Base-by-base conservation (phyloP, 768 basidiomycete species). In the Mycena sanguinolenta region DNA sequence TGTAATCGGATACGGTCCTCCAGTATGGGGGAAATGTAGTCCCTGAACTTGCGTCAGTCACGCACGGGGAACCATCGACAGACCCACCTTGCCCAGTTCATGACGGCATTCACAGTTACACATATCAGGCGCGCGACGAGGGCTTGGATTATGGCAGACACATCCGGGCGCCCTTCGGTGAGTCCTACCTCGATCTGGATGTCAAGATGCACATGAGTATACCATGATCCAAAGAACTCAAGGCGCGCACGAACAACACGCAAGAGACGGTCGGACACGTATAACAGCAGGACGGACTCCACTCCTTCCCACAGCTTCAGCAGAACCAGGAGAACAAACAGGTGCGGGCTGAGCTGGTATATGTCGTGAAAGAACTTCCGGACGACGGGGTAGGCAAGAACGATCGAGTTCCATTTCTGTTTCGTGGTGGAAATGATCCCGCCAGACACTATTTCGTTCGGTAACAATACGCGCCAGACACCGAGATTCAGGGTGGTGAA, bases 391-490 rank as follows among this genome's bases (percentile, higher is more conserved):
- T 66, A 65, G 4, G 70, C 67, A 2, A 58, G 27, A 16, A 27
- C 46, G 1, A 63, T 34, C 27, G 32, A 27, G 30, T 52, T 66
- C 70, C 70, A 69, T 28, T 59, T 63, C 12, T 62, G 49, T 23
- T 66, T 52, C 7, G 68, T 19, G 10, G 54, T 23, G 1, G 23
- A 30, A 13, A 59, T n/a, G 36, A 58, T 4, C 2, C 60, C 60
- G 0, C n/a, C 61, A 23, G 63, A 30, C 8, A 34, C 54, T 0
- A 23, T 14, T 14, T 69, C 67, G 3, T 60, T 57, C 1, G 67
- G 66, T 4, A 73, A 23, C 23, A 73, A 52, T 23, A 73, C 64
- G 8, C 60, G n/a, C 72, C 72, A 73, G 0, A 73, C 72, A 3
- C 72, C 72, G 10, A 73, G 68, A 2, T 69, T 34, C 0, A 69